Conservation (phyloP, 2,329 filamentous ascomycete genomes). For the Dactylellina cionopaga region DNA sequence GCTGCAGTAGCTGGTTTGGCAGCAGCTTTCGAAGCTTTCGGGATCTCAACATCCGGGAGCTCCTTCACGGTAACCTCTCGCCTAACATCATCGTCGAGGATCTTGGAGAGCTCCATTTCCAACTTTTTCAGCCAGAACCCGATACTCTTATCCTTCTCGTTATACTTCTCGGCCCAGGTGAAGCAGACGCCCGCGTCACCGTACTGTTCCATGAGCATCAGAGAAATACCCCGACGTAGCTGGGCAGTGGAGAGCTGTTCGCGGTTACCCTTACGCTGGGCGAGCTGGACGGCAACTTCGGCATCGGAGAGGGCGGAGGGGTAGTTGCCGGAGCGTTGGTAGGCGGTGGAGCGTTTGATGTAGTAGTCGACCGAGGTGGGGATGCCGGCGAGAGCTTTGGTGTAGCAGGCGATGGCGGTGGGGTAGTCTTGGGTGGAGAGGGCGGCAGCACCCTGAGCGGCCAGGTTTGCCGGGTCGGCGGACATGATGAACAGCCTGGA, state of each 20-base stretch:
- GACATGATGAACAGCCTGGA: conserved; percentile 13
- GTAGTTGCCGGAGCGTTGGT: conserved; percentile 65
- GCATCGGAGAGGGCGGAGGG: conserved; percentile 65
- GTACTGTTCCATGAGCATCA: conserved; percentile 69
- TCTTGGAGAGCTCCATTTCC: conserved; percentile 54
- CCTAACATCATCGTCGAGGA: conserved; percentile 55
- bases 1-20: conserved; percentile 54
- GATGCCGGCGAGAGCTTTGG: conserved; percentile 65
- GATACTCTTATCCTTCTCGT: conserved; percentile 63
- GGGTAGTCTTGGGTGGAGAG: conserved; percentile 67
- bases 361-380: conserved; percentile 72
- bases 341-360: conserved; percentile 72
- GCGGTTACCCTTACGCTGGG: conserved; percentile 68
- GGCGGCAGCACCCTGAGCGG: conserved; percentile 66
- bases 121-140: conserved; percentile 56
- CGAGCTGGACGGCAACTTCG: conserved; percentile 64
- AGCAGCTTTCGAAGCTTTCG: conserved; percentile 60
- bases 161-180: conserved; percentile 66
- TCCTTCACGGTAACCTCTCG: conserved; percentile 56
- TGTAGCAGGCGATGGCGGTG: conserved; percentile 68
- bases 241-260: conserved; percentile 73
- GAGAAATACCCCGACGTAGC: conserved; percentile 69
- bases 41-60: conserved; percentile 58
- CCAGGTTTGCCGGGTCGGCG: conserved; percentile 52
- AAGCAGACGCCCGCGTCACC: conserved; percentile 70